These are phyloP conservation scores for Solanum neorickii DNA, from an alignment of 257 asterid genomes.

Conservation along the genomic window DNA sequence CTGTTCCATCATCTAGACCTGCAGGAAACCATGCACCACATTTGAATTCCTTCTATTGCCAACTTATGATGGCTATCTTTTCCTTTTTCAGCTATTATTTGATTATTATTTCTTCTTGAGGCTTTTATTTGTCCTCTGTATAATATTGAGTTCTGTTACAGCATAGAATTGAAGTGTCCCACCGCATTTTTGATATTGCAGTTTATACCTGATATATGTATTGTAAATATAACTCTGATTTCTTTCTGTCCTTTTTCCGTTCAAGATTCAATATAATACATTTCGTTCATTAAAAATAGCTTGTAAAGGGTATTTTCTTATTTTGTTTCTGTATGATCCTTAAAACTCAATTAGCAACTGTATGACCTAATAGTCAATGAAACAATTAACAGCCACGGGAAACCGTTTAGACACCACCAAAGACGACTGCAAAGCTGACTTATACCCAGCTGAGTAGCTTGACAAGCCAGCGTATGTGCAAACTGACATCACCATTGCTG, in stretches of 20 bases:
- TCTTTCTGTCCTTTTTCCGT: not conserved
- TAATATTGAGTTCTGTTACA: not conserved
- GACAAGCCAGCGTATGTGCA: not conserved
- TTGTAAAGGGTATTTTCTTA: not conserved
- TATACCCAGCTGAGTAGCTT: not conserved
- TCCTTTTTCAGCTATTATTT: conserved; percentile 25
- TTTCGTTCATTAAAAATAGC: not conserved
- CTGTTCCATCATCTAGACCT: conserved; percentile 13
- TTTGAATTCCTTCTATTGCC: conserved; percentile 12
- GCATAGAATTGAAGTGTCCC: not conserved
- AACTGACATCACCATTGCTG: not conserved
- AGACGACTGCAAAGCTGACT: not conserved
- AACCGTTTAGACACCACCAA: not conserved
- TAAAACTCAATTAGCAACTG: not conserved
- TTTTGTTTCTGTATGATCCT: not conserved
- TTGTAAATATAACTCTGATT: not conserved
- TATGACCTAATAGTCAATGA: not conserved
- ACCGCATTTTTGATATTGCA: not conserved
- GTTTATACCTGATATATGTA: not conserved
- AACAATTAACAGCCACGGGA: not conserved
- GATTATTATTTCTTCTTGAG: conserved; percentile 37
- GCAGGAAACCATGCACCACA: conserved; percentile 29
- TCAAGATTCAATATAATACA: not conserved
- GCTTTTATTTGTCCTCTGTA: not conserved
- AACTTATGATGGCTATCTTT: conserved; percentile 23